These are phyloP conservation scores for Solanum chacoense DNA, from an alignment of 305 asterid genomes.

Conservation along the genomic window DNA sequence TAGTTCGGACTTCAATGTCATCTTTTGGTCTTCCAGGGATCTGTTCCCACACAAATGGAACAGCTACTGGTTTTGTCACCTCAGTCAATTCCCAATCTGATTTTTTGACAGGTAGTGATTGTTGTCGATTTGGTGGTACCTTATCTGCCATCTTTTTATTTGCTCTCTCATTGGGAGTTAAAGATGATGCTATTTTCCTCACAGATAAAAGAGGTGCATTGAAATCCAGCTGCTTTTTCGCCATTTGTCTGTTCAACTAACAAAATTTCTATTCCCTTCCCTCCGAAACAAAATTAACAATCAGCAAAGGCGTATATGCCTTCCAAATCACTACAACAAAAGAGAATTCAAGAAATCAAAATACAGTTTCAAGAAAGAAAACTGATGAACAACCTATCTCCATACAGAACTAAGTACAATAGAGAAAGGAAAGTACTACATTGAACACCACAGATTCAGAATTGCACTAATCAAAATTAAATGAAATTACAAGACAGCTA, in stretches of 20 bases:
- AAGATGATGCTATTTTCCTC: slow-evolving; percentile 42
- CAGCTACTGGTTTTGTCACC: slow-evolving; percentile 69
- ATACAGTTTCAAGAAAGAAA: not conserved
- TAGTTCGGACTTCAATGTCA: slow-evolving; percentile 20
- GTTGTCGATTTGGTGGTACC: slow-evolving; percentile 30
- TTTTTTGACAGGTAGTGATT: slow-evolving; percentile 37
- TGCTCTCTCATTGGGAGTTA: slow-evolving; percentile 27
- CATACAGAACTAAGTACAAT: not conserved
- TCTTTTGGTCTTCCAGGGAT: slow-evolving; percentile 64
- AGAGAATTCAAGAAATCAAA: not conserved
- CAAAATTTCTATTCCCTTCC: slow-evolving; percentile 2
- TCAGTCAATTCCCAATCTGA: slow-evolving; percentile 32
- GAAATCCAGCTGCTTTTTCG: slow-evolving; percentile 58
- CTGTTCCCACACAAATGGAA: slow-evolving; percentile 84
- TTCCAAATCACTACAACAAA: not conserved
- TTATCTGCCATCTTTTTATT: slow-evolving; percentile 25
- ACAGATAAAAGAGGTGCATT: slow-evolving; percentile 77
- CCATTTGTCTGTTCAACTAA: slow-evolving; percentile 24
- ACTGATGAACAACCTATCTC: not conserved
- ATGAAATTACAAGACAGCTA: not conserved
- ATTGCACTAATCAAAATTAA: not conserved
- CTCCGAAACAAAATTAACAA: slow-evolving; percentile 6
- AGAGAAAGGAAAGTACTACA: not conserved
- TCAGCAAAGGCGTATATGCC: not conserved
- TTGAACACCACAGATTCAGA: not conserved